phyloP scores from a whole-genome alignment of 805 yeast species.

The Yarrowia sp. region DNA sequence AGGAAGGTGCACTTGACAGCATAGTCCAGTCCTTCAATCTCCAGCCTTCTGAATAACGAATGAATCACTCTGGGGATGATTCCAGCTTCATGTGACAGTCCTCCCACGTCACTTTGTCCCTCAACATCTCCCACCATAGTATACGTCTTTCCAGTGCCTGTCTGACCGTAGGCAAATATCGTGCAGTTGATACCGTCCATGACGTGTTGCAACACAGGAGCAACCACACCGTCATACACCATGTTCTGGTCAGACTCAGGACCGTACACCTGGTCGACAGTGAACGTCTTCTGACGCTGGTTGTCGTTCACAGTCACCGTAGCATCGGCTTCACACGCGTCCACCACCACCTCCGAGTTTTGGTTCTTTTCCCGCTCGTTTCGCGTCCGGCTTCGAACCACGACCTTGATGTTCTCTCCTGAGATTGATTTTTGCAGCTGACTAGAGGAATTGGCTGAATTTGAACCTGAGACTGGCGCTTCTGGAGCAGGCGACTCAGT shows the following conservation, averaged over 20 bases:
- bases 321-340: conserved; percentile 53
- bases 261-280: conserved; percentile 83
- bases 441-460: neutral
- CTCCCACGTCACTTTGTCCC: conserved; percentile 52
- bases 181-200: conserved; percentile 81
- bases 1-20: conserved; percentile 79
- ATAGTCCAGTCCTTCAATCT: conserved; percentile 56
- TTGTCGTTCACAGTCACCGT: conserved; percentile 39
- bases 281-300: conserved; percentile 59
- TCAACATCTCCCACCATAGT: conserved; percentile 73
- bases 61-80: conserved; percentile 66
- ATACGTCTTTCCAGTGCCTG: conserved; percentile 85
- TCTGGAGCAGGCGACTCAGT: conserved; percentile 30
- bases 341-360: conserved; percentile 66
- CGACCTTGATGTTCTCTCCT: conserved; percentile 63
- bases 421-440: conserved; percentile 25
- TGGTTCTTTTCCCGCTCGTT: conserved; percentile 63
- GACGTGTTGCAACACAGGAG: conserved; percentile 69
- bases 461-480: neutral
- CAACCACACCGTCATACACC: conserved; percentile 71
- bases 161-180: conserved; percentile 87
- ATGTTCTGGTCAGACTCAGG: conserved; percentile 76
- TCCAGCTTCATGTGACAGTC: conserved; percentile 57
- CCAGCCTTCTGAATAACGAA: conserved; percentile 61
- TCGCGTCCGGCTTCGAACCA: conserved; percentile 69